A percentile compares a stretch with the other conserved stretches of the same genome.
Conservation (phyloP, 345 rosid genomes). For the Reutealis trisperma region DNA sequence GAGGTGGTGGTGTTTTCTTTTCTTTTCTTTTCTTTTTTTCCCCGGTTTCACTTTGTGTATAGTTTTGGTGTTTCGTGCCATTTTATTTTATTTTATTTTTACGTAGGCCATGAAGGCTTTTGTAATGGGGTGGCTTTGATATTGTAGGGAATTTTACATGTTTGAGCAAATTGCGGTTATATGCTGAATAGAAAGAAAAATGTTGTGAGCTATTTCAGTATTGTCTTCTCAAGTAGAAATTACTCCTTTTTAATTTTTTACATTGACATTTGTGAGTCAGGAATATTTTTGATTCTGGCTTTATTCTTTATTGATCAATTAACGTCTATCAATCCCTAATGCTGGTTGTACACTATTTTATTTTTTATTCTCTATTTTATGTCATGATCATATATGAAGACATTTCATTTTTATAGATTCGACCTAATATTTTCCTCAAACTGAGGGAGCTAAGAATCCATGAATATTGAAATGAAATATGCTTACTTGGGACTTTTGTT, state of each 20-base stretch:
- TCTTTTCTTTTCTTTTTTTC: background rate
- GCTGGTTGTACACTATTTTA: too few relatives aligned
- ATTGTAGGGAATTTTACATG: slow-evolving; percentile 31
- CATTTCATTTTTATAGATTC: too few relatives aligned
- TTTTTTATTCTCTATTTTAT: too few relatives aligned
- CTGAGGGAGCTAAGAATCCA: too few relatives aligned
- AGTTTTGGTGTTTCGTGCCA: slow-evolving; percentile 24
- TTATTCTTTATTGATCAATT: too few relatives aligned
- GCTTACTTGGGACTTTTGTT: too few relatives aligned
- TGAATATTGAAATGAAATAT: too few relatives aligned
- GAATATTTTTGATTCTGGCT: background rate
- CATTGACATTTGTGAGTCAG: background rate
- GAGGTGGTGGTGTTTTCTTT: slow-evolving; percentile 14
- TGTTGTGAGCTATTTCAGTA: slow-evolving; percentile 16
- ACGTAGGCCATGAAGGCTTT: slow-evolving; percentile 31
- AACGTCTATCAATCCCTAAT: too few relatives aligned
- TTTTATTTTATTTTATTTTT: slow-evolving; percentile 2
- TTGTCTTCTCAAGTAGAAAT: background rate
- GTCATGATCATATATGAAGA: too few relatives aligned
- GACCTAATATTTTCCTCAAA: too few relatives aligned
- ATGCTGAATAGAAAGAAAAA: slow-evolving; percentile 35
- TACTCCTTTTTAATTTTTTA: background rate
- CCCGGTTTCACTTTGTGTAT: slow-evolving; percentile 16
- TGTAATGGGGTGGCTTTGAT: slow-evolving; percentile 28
- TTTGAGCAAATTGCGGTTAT: slow-evolving; percentile 34